Evolutionary conservation across 805 yeast species (phyloP).

Genomic region (Metschnikowia reukaufii): DNA sequence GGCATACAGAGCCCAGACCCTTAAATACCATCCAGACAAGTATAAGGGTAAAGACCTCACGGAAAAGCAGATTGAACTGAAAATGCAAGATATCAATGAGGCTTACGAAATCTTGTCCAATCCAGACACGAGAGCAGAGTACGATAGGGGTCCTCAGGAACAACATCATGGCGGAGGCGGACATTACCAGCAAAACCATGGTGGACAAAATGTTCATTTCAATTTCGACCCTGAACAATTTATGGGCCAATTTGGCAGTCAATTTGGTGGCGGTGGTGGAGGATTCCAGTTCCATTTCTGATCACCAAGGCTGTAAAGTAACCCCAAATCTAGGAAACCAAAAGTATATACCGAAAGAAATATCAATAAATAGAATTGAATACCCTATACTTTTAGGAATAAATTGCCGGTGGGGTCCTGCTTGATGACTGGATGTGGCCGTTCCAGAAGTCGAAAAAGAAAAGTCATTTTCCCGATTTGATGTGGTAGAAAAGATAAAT

Average conservation of each 20-base stretch:
- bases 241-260: constrained; percentile 18
- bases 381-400: no score
- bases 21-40: constrained; percentile 91
- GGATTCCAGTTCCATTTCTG: constrained; percentile 4
- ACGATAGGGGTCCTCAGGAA: constrained; percentile 51
- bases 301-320: background rate
- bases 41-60: constrained; percentile 64
- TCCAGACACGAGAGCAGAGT: constrained; percentile 59
- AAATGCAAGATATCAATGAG: constrained; percentile 89
- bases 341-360: no score
- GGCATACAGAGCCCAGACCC: constrained; percentile 76
- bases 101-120: constrained; percentile 86
- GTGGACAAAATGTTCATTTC: constrained; percentile 8
- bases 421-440: no score
- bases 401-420: no score
- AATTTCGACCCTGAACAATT: constrained; percentile 20
- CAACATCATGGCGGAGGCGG: constrained; percentile 13
- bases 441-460: no score
- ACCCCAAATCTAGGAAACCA: no score
- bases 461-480: no score
- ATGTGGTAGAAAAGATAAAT: no score
- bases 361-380: no score
- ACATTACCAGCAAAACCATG: constrained; percentile 11
- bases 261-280: background rate
- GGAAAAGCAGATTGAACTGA: constrained; percentile 68